Evolutionary conservation across 208 protist genomes (phyloP).

Genomic region (Leishmania tarentolae): DNA sequence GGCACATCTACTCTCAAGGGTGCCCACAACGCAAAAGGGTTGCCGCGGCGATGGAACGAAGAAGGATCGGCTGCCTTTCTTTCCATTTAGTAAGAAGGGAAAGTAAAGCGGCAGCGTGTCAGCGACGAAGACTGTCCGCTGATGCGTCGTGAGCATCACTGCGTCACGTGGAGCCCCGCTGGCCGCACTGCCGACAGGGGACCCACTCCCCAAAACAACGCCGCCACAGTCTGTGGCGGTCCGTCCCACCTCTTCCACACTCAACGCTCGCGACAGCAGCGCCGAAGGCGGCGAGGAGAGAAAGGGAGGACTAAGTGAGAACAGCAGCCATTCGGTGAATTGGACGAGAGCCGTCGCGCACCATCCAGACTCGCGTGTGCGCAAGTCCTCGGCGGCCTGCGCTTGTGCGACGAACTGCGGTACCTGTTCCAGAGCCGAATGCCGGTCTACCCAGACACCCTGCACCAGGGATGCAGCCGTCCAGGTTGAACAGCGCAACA

Average conservation of each 20-base stretch:
- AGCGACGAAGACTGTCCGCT: neutral
- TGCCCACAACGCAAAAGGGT: neutral
- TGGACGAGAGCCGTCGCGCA: constrained; percentile 33
- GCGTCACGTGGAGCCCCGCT: neutral
- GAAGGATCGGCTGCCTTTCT: neutral
- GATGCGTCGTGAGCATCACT: neutral
- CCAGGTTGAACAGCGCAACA: constrained; percentile 43
- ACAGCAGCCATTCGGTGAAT: too few species aligned
- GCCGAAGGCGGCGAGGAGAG: neutral
- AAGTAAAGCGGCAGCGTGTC: constrained; percentile 27
- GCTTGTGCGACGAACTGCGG: constrained; percentile 1
- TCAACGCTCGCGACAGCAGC: constrained; percentile 10
- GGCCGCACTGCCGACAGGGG: neutral
- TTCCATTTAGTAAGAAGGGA: constrained; percentile 1
- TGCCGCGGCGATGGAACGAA: neutral
- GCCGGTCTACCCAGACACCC: neutral
- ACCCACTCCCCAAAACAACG: neutral
- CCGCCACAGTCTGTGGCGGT: neutral
- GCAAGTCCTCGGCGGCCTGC: constrained; percentile 13
- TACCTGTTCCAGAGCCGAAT: neutral
- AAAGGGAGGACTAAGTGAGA: neutral
- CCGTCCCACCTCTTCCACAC: neutral
- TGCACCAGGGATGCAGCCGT: constrained; percentile 14
- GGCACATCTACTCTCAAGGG: constrained; percentile 37
- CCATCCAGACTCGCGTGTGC: constrained; percentile 31